Percentiles rank a stretch among this genome's conserved stretches.
phyloP scores from a whole-genome alignment of 495 filamentous ascomycete species.

The Poronia punctata region DNA sequence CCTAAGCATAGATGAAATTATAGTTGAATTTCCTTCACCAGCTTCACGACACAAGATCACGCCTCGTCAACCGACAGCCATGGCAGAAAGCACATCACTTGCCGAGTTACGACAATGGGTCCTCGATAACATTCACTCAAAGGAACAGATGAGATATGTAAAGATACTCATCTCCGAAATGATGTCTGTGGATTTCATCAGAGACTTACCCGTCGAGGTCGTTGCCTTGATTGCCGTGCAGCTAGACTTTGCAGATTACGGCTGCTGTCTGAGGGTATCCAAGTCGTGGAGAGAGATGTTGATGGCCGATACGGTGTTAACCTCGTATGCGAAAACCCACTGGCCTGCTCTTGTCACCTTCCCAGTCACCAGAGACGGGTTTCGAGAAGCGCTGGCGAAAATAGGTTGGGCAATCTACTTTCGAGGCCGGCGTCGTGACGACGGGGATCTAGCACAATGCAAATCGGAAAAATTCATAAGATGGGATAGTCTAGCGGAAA shows the following conservation, averaged over 20 bases:
- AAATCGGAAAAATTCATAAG: slow-evolving; percentile 5
- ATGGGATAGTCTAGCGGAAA: slow-evolving; percentile 14
- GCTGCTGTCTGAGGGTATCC: slow-evolving; percentile 22
- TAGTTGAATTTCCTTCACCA: too few relatives aligned
- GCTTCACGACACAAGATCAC: too few relatives aligned
- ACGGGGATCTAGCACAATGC: neutral
- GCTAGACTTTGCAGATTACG: slow-evolving; percentile 17
- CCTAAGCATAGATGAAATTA: too few relatives aligned
- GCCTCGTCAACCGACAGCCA: too few relatives aligned
- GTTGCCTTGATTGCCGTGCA: slow-evolving; percentile 18
- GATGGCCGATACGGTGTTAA: slow-evolving; percentile 15
- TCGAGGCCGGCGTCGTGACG: neutral
- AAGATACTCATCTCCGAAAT: slow-evolving; percentile 17
- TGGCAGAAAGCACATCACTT: too few relatives aligned
- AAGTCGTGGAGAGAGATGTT: slow-evolving; percentile 26
- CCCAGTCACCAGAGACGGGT: neutral
- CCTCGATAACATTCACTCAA: slow-evolving; percentile 7
- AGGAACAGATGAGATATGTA: slow-evolving; percentile 20
- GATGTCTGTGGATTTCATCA: slow-evolving; percentile 20
- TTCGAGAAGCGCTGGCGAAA: slow-evolving; percentile 8
- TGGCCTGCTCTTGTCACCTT: slow-evolving; percentile 16
- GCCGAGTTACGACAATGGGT: too few relatives aligned
- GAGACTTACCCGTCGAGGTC: slow-evolving; percentile 28
- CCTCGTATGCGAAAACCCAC: slow-evolving; percentile 8
- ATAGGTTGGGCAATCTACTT: slow-evolving; percentile 3